phyloP scores from a whole-genome alignment of 805 yeast genomes.

The Candida namnaoensis region DNA sequence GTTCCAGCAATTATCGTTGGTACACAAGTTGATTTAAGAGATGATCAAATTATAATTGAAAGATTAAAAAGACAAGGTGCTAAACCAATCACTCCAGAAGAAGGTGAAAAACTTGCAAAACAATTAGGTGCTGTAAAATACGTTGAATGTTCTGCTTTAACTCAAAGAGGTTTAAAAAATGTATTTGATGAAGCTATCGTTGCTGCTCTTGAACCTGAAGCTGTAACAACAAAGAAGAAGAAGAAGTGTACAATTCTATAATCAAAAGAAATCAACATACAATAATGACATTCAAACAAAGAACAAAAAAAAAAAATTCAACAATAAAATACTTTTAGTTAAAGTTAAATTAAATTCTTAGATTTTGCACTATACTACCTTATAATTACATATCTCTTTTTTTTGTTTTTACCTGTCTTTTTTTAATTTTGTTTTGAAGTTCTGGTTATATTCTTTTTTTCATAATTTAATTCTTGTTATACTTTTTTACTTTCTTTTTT shows the following conservation, averaged over 20 bases:
- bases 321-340: background rate
- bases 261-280: slow-evolving; percentile 1
- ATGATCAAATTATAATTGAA: slow-evolving; percentile 84
- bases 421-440: too few relatives aligned
- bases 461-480: too few relatives aligned
- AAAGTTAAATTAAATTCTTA: too few relatives aligned
- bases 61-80: slow-evolving; percentile 86
- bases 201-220: slow-evolving; percentile 96
- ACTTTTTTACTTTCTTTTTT: too few relatives aligned
- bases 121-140: slow-evolving; percentile 93
- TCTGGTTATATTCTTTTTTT: too few relatives aligned
- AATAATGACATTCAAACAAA: background rate
- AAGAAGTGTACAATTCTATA: slow-evolving; percentile 74
- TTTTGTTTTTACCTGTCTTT: background rate
- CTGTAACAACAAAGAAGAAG: slow-evolving; percentile 63
- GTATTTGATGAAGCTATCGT: slow-evolving; percentile 99
- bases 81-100: slow-evolving; percentile 75
- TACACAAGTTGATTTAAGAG: slow-evolving; percentile 91
- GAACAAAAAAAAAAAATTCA: too few relatives aligned
- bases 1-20: slow-evolving; percentile 97
- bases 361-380: too few relatives aligned
- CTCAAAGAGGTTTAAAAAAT: slow-evolving; percentile 93
- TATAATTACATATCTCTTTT: too few relatives aligned
- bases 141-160: slow-evolving; percentile 95
- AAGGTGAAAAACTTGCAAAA: slow-evolving; percentile 88